A percentile compares a stretch with the other conserved stretches of the same genome.
These are phyloP conservation scores for Trametes cingulata DNA, from an alignment of 768 basidiomycete genomes.

Conservation along the genomic window DNA sequence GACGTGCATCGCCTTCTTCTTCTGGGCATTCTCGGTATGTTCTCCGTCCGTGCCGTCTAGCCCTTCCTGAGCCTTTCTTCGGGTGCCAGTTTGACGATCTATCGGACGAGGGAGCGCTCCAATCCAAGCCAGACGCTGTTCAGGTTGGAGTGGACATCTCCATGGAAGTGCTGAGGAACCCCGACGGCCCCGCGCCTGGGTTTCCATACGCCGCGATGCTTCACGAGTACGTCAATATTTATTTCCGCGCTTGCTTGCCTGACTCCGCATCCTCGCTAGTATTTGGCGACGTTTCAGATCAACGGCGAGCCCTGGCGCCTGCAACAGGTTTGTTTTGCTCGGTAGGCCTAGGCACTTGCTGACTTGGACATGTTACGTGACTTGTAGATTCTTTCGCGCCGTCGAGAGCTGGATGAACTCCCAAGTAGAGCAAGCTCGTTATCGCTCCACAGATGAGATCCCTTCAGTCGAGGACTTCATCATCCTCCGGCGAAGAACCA, in stretches of 20 bases:
- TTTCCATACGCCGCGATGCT: constrained; percentile 42
- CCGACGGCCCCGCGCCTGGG: constrained; percentile 32
- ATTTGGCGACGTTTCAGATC: constrained; percentile 37
- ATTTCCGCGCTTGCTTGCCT: not conserved
- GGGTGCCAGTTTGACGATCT: constrained; percentile 39
- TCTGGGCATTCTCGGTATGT: constrained; percentile 41
- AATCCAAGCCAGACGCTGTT: constrained; percentile 37
- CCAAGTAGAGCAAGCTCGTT: constrained; percentile 38
- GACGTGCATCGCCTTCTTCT: constrained; percentile 40
- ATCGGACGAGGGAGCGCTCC: constrained; percentile 38
- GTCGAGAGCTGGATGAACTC: constrained; percentile 39
- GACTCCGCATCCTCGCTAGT: constrained; percentile 20
- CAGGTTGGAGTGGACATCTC: constrained; percentile 37
- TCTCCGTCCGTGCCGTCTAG: not conserved
- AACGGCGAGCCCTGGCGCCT: constrained; percentile 40
- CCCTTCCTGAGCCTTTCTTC: not conserved
- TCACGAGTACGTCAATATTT: constrained; percentile 34
- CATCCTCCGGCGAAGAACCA: constrained; percentile 39
- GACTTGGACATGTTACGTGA: not conserved
- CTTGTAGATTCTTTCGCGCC: constrained; percentile 35
- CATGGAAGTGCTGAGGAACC: constrained; percentile 30
- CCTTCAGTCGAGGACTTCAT: constrained; percentile 41
- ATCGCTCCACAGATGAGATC: constrained; percentile 38
- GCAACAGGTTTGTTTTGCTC: constrained; percentile 30
- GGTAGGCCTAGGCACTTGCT: not conserved